phyloP scores from a whole-genome alignment of 148 eudicot genomes.

The Talinum fruticosum region DNA sequence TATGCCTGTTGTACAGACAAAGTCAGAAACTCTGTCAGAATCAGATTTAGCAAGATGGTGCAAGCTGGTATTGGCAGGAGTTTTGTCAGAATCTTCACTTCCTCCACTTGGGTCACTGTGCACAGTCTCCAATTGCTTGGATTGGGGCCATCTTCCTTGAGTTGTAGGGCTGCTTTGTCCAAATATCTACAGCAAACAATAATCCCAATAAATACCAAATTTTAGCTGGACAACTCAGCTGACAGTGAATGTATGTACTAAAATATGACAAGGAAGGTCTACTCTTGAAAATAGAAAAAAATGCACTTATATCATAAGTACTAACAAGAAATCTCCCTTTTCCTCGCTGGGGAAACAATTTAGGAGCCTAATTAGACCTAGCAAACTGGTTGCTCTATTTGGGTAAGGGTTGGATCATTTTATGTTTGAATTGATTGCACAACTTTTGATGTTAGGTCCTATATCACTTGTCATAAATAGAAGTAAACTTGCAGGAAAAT shows the following conservation, averaged over 20 bases:
- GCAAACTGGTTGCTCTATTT: no score
- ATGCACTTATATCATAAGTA: background rate
- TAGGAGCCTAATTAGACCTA: no score
- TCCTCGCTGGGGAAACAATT: no score
- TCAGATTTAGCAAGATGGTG: slow-evolving; percentile 65
- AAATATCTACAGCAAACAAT: slow-evolving; percentile 43
- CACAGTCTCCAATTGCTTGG: slow-evolving; percentile 76
- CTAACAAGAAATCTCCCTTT: no score
- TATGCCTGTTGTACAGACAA: slow-evolving; percentile 89
- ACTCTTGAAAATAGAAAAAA: no score
- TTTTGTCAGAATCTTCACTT: slow-evolving; percentile 69
- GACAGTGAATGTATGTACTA: background rate
- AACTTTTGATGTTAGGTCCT: no score
- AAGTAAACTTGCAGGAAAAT: no score
- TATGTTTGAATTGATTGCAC: no score
- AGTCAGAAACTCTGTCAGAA: slow-evolving; percentile 73
- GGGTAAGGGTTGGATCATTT: no score
- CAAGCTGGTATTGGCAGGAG: slow-evolving; percentile 69
- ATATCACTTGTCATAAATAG: no score
- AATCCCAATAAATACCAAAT: background rate
- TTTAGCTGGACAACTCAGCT: background rate
- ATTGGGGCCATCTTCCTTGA: slow-evolving; percentile 55
- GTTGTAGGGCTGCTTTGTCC: slow-evolving; percentile 84
- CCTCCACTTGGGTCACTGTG: slow-evolving; percentile 93
- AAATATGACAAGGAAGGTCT: background rate